These are phyloP conservation scores for Penicillium turbatum DNA, from an alignment of 495 filamentous ascomycete species.

Conservation along the genomic window DNA sequence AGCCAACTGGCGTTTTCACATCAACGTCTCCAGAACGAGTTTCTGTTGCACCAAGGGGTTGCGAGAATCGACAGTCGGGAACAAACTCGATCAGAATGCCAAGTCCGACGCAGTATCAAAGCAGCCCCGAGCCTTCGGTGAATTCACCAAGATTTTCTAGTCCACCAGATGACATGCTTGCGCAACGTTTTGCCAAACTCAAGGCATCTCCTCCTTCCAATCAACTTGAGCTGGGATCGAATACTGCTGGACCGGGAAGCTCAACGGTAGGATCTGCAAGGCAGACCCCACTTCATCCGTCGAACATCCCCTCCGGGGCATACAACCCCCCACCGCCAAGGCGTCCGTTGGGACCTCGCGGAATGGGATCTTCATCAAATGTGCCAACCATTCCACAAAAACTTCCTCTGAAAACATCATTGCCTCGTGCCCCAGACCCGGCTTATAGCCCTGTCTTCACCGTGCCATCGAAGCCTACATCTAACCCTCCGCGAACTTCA, in stretches of 20 bases:
- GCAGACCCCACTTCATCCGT: conserved; percentile 27
- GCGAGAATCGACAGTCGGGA: conserved; percentile 19
- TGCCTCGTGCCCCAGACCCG: conserved; percentile 78
- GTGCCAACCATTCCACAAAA: conserved; percentile 51
- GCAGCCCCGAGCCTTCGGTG: conserved; percentile 15
- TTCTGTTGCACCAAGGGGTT: conserved; percentile 18
- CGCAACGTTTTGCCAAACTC: conserved; percentile 45
- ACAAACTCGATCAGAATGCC: conserved; percentile 36
- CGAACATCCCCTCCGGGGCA: conserved; percentile 17
- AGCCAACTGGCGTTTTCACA: conserved; percentile 21
- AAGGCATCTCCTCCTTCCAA: conserved; percentile 26
- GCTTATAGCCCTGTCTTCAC: conserved; percentile 71
- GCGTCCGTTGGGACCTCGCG: conserved; percentile 51
- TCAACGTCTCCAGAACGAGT: conserved; percentile 9
- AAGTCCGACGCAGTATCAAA: conserved; percentile 40
- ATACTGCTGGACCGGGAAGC: conserved; percentile 13
- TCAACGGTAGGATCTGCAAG: conserved; percentile 30
- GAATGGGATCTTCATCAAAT: conserved; percentile 46
- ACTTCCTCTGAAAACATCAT: conserved; percentile 51
- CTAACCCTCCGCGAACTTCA: conserved; percentile 49
- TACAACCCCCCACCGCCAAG: conserved; percentile 25
- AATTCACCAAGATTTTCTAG: conserved; percentile 25
- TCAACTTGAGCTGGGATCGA: conserved; percentile 31
- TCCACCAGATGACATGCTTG: conserved; percentile 37
- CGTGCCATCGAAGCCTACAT: conserved; percentile 38